These are phyloP conservation scores for Ananas comosus DNA, from an alignment of 176 grass and related monocot genomes.

Conservation along the genomic window DNA sequence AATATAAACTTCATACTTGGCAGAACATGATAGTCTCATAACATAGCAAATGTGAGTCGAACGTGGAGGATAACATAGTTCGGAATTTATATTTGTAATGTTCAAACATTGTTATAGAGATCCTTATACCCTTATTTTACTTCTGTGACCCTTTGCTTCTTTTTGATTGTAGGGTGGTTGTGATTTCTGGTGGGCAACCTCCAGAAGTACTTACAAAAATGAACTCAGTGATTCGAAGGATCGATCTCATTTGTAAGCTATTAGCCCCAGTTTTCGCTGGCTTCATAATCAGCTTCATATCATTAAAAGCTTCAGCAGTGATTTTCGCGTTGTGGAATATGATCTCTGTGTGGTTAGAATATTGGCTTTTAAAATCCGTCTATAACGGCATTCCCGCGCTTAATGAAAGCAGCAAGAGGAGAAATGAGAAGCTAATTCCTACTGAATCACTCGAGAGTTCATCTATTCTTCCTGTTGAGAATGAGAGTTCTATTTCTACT, in stretches of 20 bases:
- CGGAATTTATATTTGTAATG: too few species aligned
- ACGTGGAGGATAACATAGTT: too few species aligned
- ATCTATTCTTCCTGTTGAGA: conserved; percentile 8
- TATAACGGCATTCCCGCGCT: conserved; percentile 69
- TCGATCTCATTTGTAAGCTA: conserved; percentile 85
- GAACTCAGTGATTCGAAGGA: conserved; percentile 85
- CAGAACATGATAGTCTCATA: too few species aligned
- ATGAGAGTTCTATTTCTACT: conserved; percentile 3
- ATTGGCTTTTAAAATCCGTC: conserved; percentile 72
- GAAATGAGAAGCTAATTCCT: neutral
- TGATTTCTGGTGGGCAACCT: conserved; percentile 44
- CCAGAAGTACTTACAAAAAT: conserved; percentile 46
- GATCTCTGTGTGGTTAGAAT: conserved; percentile 50
- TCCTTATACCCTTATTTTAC: neutral
- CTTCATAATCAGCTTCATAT: conserved; percentile 79
- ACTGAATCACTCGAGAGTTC: conserved; percentile 15
- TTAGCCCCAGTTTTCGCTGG: conserved; percentile 70
- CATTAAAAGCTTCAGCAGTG: conserved; percentile 54
- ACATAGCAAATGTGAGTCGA: too few species aligned
- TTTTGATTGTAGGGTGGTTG: conserved; percentile 61
- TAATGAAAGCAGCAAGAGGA: conserved; percentile 24
- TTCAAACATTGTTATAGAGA: too few species aligned
- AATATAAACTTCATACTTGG: too few species aligned
- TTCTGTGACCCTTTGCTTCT: neutral
- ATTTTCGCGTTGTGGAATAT: conserved; percentile 59